Base-by-base conservation (phyloP, 768 basidiomycete species). In the Obba rivulosa region DNA sequence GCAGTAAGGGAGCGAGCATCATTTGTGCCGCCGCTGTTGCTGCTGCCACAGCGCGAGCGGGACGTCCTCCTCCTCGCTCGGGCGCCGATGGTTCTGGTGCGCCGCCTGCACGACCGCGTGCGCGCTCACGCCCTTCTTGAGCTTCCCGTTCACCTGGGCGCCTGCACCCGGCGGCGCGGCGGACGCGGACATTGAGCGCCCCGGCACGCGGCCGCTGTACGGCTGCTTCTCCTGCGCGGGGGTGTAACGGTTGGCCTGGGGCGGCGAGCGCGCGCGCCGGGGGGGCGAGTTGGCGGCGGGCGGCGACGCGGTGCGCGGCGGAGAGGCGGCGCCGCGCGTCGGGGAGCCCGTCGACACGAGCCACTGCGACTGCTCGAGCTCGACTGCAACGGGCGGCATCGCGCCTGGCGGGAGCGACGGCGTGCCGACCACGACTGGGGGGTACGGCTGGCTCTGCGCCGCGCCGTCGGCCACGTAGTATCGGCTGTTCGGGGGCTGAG, bases 41-140 rank as follows among this genome's bases (percentile, higher is more conserved):
- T 85, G 85, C 64, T 89, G 86, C 74, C 81, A 89, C 48, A 87
- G 65, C 17, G 89, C 87, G 41, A 92, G 70, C 17, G 88, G 88
- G 34, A 88, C 69, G 60, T 91, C 88, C 61, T 91, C 88, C 59
- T 90, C 87, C 59, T 87, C 85, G 22, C 66, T 68, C 57, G 70
- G 70, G 35, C 73, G 72, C 53, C 73, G 69, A 50, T 63, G 59
- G 16, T 65, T 68, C 46, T n/a, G n/a, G n/a, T n/a, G n/a, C n/a
- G n/a, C n/a, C n/a, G n/a, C n/a, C n/a, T 73, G 61, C 17, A 68
- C 53, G 9, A 76, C 70, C 16, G 83, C 85, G 62, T 83, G 77
- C n/a, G 79, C 79, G 57, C 84, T 87, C 46, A 68, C 63, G 14
- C 76, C 80, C 63, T 89, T 90, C 58, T 83, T 76, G 50, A 77